phyloP scores from a whole-genome alignment of 148 eudicot species.

The Persicaria maculosa region DNA sequence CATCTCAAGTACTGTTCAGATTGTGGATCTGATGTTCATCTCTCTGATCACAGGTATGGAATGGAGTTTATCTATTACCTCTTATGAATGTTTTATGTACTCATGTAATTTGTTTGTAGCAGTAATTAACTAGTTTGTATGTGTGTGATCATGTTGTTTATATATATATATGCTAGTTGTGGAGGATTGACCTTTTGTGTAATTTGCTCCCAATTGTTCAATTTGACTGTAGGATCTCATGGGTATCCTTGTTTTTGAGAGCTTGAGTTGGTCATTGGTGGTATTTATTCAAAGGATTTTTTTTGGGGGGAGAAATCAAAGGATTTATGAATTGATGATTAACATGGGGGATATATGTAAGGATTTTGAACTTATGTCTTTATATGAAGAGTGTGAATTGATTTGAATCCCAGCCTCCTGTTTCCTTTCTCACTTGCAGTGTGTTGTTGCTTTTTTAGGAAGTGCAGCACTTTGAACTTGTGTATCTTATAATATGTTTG shows the following conservation, averaged over 20 bases:
- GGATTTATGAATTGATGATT: not conserved
- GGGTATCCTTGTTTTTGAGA: too few species aligned
- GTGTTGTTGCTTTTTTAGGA: not conserved
- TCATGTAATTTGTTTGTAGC: not conserved
- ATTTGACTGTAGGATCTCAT: not conserved
- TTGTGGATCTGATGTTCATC: not conserved
- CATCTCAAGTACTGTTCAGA: constrained; percentile 26
- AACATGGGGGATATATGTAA: not conserved
- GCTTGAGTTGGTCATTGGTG: too few species aligned
- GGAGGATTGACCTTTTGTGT: too few species aligned
- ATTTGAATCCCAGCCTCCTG: not conserved
- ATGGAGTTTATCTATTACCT: not conserved
- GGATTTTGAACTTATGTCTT: not conserved
- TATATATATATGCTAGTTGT: too few species aligned
- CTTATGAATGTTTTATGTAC: not conserved
- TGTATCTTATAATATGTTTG: too few species aligned
- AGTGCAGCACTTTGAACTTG: not conserved
- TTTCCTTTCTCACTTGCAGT: not conserved
- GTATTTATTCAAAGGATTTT: too few species aligned
- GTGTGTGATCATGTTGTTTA: not conserved
- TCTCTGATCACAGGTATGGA: not conserved
- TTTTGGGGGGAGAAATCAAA: too few species aligned
- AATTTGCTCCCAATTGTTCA: not conserved
- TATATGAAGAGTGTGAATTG: not conserved
- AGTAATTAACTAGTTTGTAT: not conserved